Evolutionary conservation across 176 grass and related monocot genomes (phyloP), one percentile per base, ranked within the genome.

Genomic region (Eremochloa ophiuroides): DNA sequence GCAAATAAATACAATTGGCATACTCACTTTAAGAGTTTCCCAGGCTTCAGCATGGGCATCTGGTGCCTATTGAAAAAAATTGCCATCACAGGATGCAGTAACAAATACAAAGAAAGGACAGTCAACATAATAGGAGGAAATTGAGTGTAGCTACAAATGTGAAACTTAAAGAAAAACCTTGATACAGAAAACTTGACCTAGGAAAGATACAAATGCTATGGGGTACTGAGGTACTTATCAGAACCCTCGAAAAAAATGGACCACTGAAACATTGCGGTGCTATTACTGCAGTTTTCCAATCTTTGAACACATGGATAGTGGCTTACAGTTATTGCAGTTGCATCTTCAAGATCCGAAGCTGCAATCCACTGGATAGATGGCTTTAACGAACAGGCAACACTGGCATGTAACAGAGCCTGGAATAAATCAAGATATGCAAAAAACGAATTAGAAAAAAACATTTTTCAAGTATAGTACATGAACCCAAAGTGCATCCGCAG

Each of bases 321-420:
- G 17, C 76, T 92, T 95, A 98, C 92, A 73, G 26, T 63, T 91
- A 37, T 60, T 84, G 88, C 92, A 84, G 88, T 84, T 72, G 86
- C 86, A 91, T 95, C 93, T 91, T 98, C 96, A 47, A 98, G 96
- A 83, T 98, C 96, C 80, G 93, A 98, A 80, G 92, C 92, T 82
- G 90, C 86, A 74, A 98, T 93, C 92, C 95, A 98, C 89, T 98
- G 85, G 78, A 98, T 84, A 35, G 86, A 93, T 76, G 95, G 84
- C 80, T 80, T 95, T 69, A 87, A 79, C 66, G 90, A 95, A 69
- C 93, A 92, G 31, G 95, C 86, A 77, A 88, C 88, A 75, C 84
- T 88, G 11, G 96, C 88, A 93, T 95, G 92, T 59, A 98, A 73
- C 78, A 98, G 88, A 77, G 96, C 96, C 96, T 98, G 79, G 61